Evolutionary conservation across 2,329 filamentous ascomycete genomes (phyloP).

Genomic region (Xylariaceae sp.): DNA sequence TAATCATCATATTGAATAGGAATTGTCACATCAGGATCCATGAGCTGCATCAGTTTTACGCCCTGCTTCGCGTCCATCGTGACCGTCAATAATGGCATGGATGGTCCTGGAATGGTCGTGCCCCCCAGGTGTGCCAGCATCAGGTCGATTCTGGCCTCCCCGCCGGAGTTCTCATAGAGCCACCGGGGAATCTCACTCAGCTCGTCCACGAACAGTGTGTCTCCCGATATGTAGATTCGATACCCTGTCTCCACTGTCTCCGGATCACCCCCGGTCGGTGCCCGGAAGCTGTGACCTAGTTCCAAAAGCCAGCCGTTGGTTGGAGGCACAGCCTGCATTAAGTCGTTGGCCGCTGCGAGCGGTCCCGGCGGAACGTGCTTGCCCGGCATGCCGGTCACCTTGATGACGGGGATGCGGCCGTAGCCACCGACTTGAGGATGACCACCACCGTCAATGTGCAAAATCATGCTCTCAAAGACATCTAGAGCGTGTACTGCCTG

Average conservation of each 20-base stretch:
- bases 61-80: conserved; percentile 66
- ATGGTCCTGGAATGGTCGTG: conserved; percentile 59
- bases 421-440: conserved; percentile 18
- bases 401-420: conserved; percentile 40
- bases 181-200: conserved; percentile 55
- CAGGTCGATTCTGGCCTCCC: conserved; percentile 52
- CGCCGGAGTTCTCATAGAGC: conserved; percentile 31
- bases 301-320: conserved; percentile 66
- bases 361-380: conserved; percentile 51
- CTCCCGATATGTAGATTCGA: conserved; percentile 62
- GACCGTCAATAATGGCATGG: conserved; percentile 58
- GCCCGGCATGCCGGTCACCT: conserved; percentile 60
- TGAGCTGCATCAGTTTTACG: conserved; percentile 53
- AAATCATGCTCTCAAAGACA: conserved; percentile 47
- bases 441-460: conserved; percentile 26
- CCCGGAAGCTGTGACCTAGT: conserved; percentile 41
- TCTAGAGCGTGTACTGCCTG: conserved; percentile 51
- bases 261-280: conserved; percentile 11
- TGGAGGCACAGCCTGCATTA: conserved; percentile 48
- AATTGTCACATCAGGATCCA: conserved; percentile 58
- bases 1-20: conserved; percentile 65
- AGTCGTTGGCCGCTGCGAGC: conserved; percentile 34
- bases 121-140: conserved; percentile 65
- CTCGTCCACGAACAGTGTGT: conserved; percentile 60
- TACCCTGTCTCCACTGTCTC: conserved; percentile 43